Percentiles rank a stretch among this genome's conserved stretches.
Evolutionary conservation across 1,284 basidiomycete genomes (phyloP).

Genomic region (Malassezia equina): DNA sequence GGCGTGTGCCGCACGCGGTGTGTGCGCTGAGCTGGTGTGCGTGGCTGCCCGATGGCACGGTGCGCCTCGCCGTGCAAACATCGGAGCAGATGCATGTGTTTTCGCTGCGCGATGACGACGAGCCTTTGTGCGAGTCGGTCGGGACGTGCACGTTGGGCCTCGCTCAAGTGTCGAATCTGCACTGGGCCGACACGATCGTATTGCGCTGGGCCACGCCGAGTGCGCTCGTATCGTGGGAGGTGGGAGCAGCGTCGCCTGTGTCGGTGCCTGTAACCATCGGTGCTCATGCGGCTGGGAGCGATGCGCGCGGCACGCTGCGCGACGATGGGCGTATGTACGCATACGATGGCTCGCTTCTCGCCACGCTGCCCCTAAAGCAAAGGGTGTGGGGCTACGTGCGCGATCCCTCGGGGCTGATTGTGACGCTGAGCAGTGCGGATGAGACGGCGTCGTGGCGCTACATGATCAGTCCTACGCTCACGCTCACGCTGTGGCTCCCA

Average conservation of each 20-base stretch:
- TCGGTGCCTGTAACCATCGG: not conserved
- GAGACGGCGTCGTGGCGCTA: conserved; percentile 15
- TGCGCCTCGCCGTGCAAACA: conserved; percentile 2
- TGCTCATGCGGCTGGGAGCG: not conserved
- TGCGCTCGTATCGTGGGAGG: not conserved
- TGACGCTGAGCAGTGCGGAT: conserved; percentile 3
- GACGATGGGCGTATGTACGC: not conserved
- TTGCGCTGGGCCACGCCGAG: conserved; percentile 1
- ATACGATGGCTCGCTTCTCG: not conserved
- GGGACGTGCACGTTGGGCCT: not conserved
- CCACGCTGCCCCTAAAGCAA: not conserved
- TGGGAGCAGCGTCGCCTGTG: not conserved
- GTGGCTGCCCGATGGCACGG: not conserved
- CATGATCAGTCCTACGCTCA: conserved; percentile 6
- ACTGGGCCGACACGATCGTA: not conserved
- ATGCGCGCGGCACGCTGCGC: not conserved
- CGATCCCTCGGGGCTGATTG: not conserved
- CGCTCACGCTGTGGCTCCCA: conserved; percentile 4
- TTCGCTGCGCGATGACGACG: not conserved
- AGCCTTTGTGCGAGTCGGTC: not conserved
- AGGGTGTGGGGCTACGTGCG: conserved; percentile 6
- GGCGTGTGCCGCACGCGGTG: not conserved
- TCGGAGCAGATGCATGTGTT: not conserved
- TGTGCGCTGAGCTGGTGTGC: not conserved
- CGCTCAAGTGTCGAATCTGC: not conserved